Percentiles rank a stretch among this genome's conserved stretches.
These are phyloP conservation scores for Prunus campanulata DNA, from an alignment of 306 rosid species.

Conservation along the genomic window DNA sequence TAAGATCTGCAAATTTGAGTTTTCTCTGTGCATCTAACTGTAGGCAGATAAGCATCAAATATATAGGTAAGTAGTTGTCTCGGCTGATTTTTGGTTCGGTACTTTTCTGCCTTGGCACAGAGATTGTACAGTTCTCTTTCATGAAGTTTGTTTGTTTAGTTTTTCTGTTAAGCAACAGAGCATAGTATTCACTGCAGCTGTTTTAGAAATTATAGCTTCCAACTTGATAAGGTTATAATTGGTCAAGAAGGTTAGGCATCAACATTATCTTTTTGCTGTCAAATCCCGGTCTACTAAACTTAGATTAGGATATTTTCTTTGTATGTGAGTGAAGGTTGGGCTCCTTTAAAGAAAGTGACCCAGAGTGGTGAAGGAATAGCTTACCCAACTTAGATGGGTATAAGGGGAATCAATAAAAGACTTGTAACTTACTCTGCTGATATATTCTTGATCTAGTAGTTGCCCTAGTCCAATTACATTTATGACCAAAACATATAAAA, in stretches of 20 bases:
- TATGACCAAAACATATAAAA: neutral
- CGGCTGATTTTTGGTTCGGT: neutral
- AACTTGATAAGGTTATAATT: neutral
- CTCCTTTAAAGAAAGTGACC: neutral
- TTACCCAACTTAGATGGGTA: neutral
- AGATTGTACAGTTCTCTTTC: neutral
- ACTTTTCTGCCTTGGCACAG: neutral
- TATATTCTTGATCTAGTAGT: neutral
- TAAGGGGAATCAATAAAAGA: neutral
- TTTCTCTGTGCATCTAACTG: too few relatives aligned
- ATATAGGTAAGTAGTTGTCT: neutral
- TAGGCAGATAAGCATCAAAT: too few relatives aligned
- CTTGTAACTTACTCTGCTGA: neutral
- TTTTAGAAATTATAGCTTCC: neutral
- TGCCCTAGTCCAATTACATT: neutral
- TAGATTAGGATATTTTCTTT: neutral
- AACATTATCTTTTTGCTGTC: neutral
- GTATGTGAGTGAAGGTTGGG: neutral
- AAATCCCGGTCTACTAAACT: neutral
- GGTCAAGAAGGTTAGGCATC: neutral
- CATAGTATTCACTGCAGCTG: neutral
- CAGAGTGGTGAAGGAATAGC: neutral
- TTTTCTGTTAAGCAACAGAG: neutral
- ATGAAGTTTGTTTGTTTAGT: neutral
- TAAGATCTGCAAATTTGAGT: too few relatives aligned